Conservation (phyloP, 495 filamentous ascomycete species). For the Aspergillus avenaceus region DNA sequence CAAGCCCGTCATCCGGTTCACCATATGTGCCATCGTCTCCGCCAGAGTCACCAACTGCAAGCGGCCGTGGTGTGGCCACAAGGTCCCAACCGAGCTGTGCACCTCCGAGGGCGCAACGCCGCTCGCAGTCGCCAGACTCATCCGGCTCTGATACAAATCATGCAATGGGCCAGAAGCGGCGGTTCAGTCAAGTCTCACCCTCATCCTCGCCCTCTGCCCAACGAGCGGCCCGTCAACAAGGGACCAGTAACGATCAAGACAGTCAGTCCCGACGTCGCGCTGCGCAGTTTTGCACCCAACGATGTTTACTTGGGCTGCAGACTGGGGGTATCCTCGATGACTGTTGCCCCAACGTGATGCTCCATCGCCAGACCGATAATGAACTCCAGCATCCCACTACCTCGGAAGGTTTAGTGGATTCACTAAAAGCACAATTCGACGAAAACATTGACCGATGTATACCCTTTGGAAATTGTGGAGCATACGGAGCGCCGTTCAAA, state of each 20-base stretch:
- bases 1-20: not conserved
- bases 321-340: constrained; percentile 28
- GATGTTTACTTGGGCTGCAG: constrained; percentile 43
- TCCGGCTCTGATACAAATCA: constrained; percentile 21
- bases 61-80: not conserved
- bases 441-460: too few species aligned
- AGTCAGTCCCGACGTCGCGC: constrained; percentile 6
- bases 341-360: constrained; percentile 37
- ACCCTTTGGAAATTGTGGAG: too few species aligned
- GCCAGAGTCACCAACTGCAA: not conserved
- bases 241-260: too few species aligned
- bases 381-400: too few species aligned
- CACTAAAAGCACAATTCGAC: too few species aligned
- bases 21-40: not conserved
- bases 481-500: too few species aligned
- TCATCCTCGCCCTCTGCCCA: too few species aligned
- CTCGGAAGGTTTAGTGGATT: too few species aligned
- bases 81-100: not conserved
- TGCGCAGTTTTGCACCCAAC: constrained; percentile 41
- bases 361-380: constrained; percentile 29
- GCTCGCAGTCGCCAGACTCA: constrained; percentile 8
- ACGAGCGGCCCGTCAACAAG: too few species aligned
- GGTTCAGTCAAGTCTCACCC: constrained; percentile 20
- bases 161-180: constrained; percentile 20
- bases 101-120: not conserved